Evolutionary conservation across 31 red algal species (phyloP), one percentile per base, ranked within the genome.

Genomic region (Porphyra umbilicalis): DNA sequence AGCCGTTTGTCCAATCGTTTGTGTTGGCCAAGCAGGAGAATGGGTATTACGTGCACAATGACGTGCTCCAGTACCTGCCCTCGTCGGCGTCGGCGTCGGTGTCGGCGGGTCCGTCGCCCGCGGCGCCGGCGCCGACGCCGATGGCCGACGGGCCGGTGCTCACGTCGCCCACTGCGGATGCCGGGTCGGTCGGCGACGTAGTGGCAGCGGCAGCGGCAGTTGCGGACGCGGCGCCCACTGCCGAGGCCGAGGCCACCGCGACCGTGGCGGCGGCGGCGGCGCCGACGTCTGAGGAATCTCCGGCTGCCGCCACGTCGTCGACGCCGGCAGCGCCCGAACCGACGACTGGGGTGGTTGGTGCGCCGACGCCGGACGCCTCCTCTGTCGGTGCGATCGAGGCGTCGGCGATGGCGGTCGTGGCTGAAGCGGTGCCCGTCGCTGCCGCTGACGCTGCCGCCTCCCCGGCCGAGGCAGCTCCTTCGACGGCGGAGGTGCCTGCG

Each of bases 1-100:
- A 75, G n/a, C 35, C 71, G 35, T 82, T 82, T 42, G 34, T 75
- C 16, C 81, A 82, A n/a, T 40, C 81, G 34, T 82, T 82, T 82
- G 81, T 82, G 34, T 39, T 82, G 25, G 75, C 36, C 75, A 36
- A 36, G 37, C 81, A 82, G 37, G 81, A 82, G 18, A 39, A 39
- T 8, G 81, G 81, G 0, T 82, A 75, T 30, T 82, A 82, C 36
- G 81, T 82, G 35, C 71, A 75, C 34, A 82, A 82, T 75, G 81
- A 82, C 37, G 46, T 82, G 7, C 37, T 82, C 18, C 35, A 82
- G 29, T 40, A 71, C 16, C 25, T 71, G 57, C 25, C 2, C 4
- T 4, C 6, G 25, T 18, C 57, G 25, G 6, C 57, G 57, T 13
- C 57, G 57, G 6, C 57, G 57, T 0, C 57, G 57, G 20, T n/a